Conservation (phyloP, 2,329 filamentous ascomycete genomes). For the Zymoseptoria brevis region DNA sequence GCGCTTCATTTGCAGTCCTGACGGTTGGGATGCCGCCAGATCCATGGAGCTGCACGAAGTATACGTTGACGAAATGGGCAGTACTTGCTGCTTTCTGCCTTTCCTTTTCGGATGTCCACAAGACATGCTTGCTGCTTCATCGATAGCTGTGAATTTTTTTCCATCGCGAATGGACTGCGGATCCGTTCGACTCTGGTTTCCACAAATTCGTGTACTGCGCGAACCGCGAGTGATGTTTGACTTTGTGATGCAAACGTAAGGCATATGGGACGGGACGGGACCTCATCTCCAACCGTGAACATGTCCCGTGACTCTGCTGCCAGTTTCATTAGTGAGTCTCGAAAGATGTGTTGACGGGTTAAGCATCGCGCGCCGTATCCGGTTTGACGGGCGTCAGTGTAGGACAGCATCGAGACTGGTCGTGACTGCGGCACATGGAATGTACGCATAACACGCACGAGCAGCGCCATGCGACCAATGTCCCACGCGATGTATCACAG, state of each 20-base stretch:
- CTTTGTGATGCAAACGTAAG: too few species aligned
- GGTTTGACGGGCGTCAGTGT: neutral
- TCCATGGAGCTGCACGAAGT: neutral
- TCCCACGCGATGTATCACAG: neutral
- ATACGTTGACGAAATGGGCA: neutral
- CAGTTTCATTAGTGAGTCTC: neutral
- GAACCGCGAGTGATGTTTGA: neutral
- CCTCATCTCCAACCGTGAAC: too few species aligned
- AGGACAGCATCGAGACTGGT: neutral
- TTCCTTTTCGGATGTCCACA: neutral
- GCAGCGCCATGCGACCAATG: neutral
- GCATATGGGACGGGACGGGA: too few species aligned
- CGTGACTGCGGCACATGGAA: neutral
- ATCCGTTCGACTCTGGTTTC: too few species aligned
- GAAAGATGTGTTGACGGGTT: neutral
- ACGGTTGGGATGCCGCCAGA: neutral
- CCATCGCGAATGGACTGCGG: too few species aligned
- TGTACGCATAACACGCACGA: neutral
- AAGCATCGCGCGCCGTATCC: neutral
- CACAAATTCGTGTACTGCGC: neutral
- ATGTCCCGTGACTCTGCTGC: too few species aligned
- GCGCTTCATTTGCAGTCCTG: neutral
- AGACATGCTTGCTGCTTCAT: neutral
- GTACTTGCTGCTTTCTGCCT: neutral
- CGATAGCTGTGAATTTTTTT: neutral